phyloP scores from a whole-genome alignment of 257 asterid species.

The Solanum dulcamara region DNA sequence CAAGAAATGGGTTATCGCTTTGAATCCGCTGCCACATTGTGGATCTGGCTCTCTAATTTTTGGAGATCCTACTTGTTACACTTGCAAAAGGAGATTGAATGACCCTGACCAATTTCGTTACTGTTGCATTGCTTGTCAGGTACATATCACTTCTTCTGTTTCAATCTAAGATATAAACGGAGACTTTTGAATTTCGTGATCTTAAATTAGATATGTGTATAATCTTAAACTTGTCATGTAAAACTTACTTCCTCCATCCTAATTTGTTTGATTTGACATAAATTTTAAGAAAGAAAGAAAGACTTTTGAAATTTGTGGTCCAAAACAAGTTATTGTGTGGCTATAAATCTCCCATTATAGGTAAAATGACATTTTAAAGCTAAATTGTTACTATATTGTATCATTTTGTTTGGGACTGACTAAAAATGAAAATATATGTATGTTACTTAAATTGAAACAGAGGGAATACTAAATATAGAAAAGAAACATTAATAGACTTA shows the following conservation, averaged over 20 bases:
- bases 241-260: no score
- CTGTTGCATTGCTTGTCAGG: slow-evolving; percentile 21
- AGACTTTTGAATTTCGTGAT: no score
- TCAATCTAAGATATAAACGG: neutral
- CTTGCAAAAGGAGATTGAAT: slow-evolving; percentile 11
- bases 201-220: no score
- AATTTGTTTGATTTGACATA: neutral
- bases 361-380: no score
- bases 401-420: neutral
- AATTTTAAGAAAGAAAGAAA: no score
- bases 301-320: neutral
- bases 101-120: slow-evolving; percentile 9
- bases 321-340: neutral
- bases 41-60: slow-evolving; percentile 16
- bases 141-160: neutral
- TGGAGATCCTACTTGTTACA: slow-evolving; percentile 4
- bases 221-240: no score
- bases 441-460: no score
- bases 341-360: neutral
- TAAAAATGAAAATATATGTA: neutral
- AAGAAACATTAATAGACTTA: no score
- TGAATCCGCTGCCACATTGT: slow-evolving; percentile 19
- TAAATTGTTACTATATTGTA: no score
- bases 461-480: no score
- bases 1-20: slow-evolving; percentile 18